Evolutionary conservation across 768 basidiomycete genomes (phyloP), one percentile per base, ranked within the genome.

Genomic region (Mycena filopes): DNA sequence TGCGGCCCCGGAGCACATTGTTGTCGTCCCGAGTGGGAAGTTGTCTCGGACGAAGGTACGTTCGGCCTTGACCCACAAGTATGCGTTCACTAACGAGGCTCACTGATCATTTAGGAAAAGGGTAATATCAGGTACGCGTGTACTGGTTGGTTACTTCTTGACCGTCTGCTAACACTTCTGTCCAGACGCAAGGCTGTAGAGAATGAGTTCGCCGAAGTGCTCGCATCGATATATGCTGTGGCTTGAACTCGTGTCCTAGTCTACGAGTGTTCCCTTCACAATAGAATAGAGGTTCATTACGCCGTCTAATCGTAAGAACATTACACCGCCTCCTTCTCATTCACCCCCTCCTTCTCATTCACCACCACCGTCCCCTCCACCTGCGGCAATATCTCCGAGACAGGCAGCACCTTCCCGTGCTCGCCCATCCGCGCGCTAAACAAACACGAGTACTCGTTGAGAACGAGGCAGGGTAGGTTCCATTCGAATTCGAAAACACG

Each of bases 341-440:
- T 20, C 41, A 23, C 60, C 11, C 21, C n/a, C n/a, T n/a, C n/a
- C n/a, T n/a, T n/a, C n/a, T n/a, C n/a, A n/a, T n/a, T n/a, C n/a
- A n/a, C n/a, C n/a, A n/a, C n/a, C n/a, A n/a, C n/a, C n/a, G n/a
- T 9, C 25, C 18, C 49, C 1, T 7, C 45, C 6, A 56, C 38
- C 33, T 57, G 45, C 12, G 48, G 49, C 0, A 56, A 41, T 21
- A 41, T 56, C 2, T 63, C 56, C 7, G 41, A 4, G 15, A 36
- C 28, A 33, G 59, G 64, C 25, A 64, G 72, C 26, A 82, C 72
- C 33, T 76, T 74, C 0, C 80, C 83, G 23, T 74, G 71, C 25
- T 83, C 81, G 63, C 83, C 81, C 81, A 83, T 81, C 2, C 79
- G 81, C 15, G 79, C 74, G 21, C 83, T 84, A 49, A 1, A n/a